Evolutionary conservation across 1,284 basidiomycete species (phyloP), one percentile per base, ranked within the genome.

Genomic region (Volvariella volvacea): DNA sequence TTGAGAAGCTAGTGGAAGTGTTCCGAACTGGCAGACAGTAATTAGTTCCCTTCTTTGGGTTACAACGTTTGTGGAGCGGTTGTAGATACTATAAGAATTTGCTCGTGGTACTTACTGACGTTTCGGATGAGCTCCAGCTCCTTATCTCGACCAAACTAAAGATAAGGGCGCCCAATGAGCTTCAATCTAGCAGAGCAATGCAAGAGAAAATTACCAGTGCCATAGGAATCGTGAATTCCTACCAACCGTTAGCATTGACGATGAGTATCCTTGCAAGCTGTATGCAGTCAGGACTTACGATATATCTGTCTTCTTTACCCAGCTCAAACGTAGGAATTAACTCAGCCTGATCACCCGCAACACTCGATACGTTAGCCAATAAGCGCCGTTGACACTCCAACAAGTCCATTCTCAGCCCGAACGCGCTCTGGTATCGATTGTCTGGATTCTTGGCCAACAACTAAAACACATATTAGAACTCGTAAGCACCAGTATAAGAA

Each of bases 221-320:
- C 39, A 77, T 73, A 4, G 83, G 82, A 49, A 85, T 73, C 0
- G 78, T 81, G 49, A 85, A 84, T 56, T 80, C 79, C 78, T 80
- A 45, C 21, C 30, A 28, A 38, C 15, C 45, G n/a, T 20, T 28
- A 28, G 19, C 34, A 41, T 28, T 38, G 21, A 43, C 43, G 20
- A 38, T 40, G 8, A 32, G 21, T 22, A 45, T 21, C 3, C 22
- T 7, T 4, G 33, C 17, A 38, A 19, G n/a, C 36, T 28, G 33
- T 31, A 38, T 20, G 45, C 19, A 19, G 19, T 20, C 6, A 16
- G 6, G 39, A 60, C 64, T 48, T 52, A 80, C 78, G 65, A 74
- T 73, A 51, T 76, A 83, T 51, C 77, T 67, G 55, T 86, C 83
- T 50, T 81, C 71, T 28, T 55, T 55, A 1, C 75, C 78, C 49